Conservation (phyloP, 2,329 filamentous ascomycete species). For the Pestalotiopsis sp. region DNA sequence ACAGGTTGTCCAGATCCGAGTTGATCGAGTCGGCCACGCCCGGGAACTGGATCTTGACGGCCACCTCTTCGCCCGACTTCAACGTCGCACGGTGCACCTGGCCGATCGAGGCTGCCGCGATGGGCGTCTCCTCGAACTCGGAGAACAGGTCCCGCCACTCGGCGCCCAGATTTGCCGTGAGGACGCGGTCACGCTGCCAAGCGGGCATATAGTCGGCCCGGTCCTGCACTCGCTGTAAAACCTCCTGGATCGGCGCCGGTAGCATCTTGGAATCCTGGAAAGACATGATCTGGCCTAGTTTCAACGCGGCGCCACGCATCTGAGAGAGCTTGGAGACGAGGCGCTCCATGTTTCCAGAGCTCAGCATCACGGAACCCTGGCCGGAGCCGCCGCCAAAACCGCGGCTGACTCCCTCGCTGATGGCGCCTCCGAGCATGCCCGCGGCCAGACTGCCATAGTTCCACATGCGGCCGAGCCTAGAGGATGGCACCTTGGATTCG, state of each 20-base stretch:
- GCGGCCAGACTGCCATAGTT: slow-evolving; percentile 93
- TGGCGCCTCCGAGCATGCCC: slow-evolving; percentile 91
- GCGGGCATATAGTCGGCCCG: slow-evolving; percentile 97
- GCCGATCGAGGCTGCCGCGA: slow-evolving; percentile 94
- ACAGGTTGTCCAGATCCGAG: slow-evolving; percentile 92
- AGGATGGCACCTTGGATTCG: slow-evolving; percentile 89
- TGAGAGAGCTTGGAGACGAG: slow-evolving; percentile 90
- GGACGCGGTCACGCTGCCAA: slow-evolving; percentile 85
- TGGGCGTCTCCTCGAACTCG: slow-evolving; percentile 86
- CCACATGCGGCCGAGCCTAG: slow-evolving; percentile 84
- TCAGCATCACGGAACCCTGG: slow-evolving; percentile 81
- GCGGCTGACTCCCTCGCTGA: slow-evolving; percentile 81
- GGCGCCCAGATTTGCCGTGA: slow-evolving; percentile 74
- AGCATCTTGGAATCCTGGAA: slow-evolving; percentile 98
- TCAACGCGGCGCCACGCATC: slow-evolving; percentile 96
- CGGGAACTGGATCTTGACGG: slow-evolving; percentile 97
- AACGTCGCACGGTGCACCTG: slow-evolving; percentile 89
- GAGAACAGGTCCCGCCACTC: slow-evolving; percentile 85
- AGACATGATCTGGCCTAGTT: slow-evolving; percentile 96
- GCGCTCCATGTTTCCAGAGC: slow-evolving; percentile 86
- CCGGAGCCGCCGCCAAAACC: slow-evolving; percentile 69
- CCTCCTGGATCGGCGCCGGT: slow-evolving; percentile 81
- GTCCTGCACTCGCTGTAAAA: slow-evolving; percentile 93
- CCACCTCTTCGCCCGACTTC: slow-evolving; percentile 74
- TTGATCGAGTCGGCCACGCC: slow-evolving; percentile 96